phyloP scores from a whole-genome alignment of 495 filamentous ascomycete genomes.

The Penicillium subrubescens region DNA sequence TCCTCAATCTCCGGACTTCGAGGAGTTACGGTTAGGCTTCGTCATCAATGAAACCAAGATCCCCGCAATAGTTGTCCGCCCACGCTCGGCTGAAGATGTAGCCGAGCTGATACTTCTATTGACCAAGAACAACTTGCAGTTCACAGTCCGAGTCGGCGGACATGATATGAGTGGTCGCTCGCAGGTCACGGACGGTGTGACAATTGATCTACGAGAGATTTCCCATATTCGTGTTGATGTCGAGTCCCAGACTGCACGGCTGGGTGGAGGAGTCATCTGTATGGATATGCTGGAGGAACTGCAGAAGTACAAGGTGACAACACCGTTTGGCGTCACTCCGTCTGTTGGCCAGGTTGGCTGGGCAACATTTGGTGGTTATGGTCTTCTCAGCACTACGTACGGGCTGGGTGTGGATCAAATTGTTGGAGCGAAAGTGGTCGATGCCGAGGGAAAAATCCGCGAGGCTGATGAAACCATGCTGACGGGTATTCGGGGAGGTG shows the following conservation, averaged over 20 bases:
- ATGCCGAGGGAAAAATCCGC: constrained; percentile 32
- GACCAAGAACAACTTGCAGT: constrained; percentile 23
- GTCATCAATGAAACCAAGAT: constrained; percentile 12
- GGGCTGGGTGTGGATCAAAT: constrained; percentile 46
- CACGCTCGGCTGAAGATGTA: constrained; percentile 36
- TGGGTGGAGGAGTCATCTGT: constrained; percentile 38
- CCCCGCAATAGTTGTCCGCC: constrained; percentile 29
- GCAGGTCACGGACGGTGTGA: constrained; percentile 25
- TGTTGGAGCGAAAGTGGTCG: constrained; percentile 39
- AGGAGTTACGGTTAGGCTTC: constrained; percentile 7
- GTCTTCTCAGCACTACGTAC: constrained; percentile 30
- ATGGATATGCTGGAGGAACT: constrained; percentile 14
- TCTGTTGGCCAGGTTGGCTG: constrained; percentile 42
- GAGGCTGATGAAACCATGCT: constrained; percentile 36
- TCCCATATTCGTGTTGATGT: constrained; percentile 29
- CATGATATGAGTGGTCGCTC: constrained; percentile 38
- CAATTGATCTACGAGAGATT: constrained; percentile 45
- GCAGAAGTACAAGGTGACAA: constrained; percentile 8
- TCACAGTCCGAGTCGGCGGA: constrained; percentile 40
- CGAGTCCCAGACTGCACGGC: constrained; percentile 26
- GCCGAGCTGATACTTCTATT: constrained; percentile 28
- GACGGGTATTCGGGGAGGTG: constrained; percentile 39
- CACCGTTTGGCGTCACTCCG: constrained; percentile 13
- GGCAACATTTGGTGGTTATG: constrained; percentile 43
- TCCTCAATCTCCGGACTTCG: constrained; percentile 14